Evolutionary conservation across 1,284 basidiomycete genomes (phyloP).

Genomic region (Tilletia horrida): DNA sequence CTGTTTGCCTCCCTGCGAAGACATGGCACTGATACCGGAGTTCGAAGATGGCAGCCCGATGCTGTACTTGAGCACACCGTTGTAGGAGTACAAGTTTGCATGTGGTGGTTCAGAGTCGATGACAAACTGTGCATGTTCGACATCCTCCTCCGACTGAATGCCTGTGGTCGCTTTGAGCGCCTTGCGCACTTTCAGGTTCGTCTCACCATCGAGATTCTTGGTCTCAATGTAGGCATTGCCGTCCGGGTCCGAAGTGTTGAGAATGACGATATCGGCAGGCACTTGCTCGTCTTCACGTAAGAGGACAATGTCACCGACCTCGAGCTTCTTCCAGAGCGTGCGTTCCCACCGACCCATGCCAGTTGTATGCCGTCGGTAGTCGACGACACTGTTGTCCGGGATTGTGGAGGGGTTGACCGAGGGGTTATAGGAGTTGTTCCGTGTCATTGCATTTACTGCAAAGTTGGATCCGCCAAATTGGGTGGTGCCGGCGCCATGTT

Average conservation of each 20-base stretch:
- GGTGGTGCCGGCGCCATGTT: conserved; percentile 26
- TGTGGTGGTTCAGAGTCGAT: conserved; percentile 91
- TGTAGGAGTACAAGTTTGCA: conserved; percentile 87
- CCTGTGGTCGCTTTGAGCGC: conserved; percentile 72
- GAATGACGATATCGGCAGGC: conserved; percentile 86
- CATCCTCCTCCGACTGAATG: conserved; percentile 82
- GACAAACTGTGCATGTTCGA: conserved; percentile 79
- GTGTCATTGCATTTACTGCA: conserved; percentile 26
- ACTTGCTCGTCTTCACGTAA: conserved; percentile 90
- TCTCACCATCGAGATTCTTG: conserved; percentile 94
- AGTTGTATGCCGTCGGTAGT: conserved; percentile 67
- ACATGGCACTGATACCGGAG: background rate
- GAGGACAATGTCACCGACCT: conserved; percentile 91
- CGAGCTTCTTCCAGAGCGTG: conserved; percentile 96
- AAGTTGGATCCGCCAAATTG: conserved; percentile 18
- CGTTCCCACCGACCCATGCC: conserved; percentile 86
- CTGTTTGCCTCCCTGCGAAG: background rate
- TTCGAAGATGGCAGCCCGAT: conserved; percentile 35
- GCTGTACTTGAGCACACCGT: conserved; percentile 73
- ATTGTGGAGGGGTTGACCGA: conserved; percentile 26
- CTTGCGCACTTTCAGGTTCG: conserved; percentile 84
- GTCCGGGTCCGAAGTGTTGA: conserved; percentile 63
- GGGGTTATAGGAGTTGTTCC: conserved; percentile 25
- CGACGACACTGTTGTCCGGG: conserved; percentile 57
- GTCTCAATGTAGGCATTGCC: conserved; percentile 59